Percentiles rank a stretch among this genome's conserved stretches.
Conservation (phyloP, 164 flowering plant species). For the Chimonanthus praecox region DNA sequence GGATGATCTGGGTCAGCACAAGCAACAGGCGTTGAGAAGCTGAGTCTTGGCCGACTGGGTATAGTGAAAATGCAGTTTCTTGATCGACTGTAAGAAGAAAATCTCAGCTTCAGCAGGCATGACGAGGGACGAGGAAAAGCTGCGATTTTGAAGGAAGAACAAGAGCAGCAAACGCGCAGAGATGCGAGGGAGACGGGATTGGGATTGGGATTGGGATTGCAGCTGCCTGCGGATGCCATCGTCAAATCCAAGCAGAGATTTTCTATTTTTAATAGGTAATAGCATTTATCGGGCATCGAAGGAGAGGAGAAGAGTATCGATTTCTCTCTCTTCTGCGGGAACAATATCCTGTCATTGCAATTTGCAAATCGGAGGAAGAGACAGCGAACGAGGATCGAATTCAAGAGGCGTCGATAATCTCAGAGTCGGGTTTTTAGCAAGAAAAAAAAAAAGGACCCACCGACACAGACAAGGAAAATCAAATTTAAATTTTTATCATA, state of each 20-base stretch:
- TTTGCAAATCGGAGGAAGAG: no score
- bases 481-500: no score
- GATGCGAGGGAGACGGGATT: slow-evolving; percentile 31
- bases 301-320: background rate
- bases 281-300: no score
- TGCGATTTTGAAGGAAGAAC: slow-evolving; percentile 23
- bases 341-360: no score
- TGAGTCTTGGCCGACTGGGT: slow-evolving; percentile 2
- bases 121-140: slow-evolving; percentile 14
- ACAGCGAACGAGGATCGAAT: background rate
- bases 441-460: background rate
- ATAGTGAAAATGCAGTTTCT: background rate
- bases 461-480: no score
- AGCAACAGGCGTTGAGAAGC: slow-evolving; percentile 28
- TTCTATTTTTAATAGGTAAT: no score
- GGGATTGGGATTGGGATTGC: slow-evolving; percentile 1
- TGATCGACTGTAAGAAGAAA: slow-evolving; percentile 14
- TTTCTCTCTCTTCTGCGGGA: background rate
- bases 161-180: slow-evolving; percentile 26
- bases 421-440: background rate
- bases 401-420: background rate
- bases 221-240: no score
- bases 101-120: slow-evolving; percentile 16
- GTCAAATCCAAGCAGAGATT: no score
- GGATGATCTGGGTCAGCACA: slow-evolving; percentile 35